Evolutionary conservation across 2,329 filamentous ascomycete species (phyloP).

Genomic region (Beauveria medogensis): DNA sequence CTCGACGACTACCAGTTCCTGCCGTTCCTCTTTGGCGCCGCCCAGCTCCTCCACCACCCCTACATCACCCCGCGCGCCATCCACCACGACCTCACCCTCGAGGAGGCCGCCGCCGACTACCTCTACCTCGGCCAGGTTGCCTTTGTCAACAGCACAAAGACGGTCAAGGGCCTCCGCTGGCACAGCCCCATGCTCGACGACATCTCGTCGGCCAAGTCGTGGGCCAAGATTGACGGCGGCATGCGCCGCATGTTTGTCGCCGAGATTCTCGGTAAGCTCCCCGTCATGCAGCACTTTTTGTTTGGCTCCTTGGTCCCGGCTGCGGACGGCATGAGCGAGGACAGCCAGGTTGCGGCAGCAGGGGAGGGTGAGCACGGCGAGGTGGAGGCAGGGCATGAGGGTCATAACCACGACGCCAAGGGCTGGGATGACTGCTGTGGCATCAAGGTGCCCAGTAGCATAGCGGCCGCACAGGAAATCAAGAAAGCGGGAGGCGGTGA

Average conservation of each 20-base stretch:
- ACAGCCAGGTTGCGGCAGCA: constrained; percentile 39
- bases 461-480: constrained; percentile 84
- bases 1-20: constrained; percentile 96
- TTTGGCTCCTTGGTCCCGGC: constrained; percentile 83
- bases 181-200: constrained; percentile 98
- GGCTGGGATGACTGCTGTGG: constrained; percentile 96
- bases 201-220: constrained; percentile 82
- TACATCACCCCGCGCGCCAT: constrained; percentile 74
- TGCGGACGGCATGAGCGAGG: constrained; percentile 68
- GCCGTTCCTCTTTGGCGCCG: constrained; percentile 89
- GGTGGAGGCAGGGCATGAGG: constrained; percentile 51
- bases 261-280: constrained; percentile 86
- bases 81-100: constrained; percentile 78
- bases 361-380: constrained; percentile 41
- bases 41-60: constrained; percentile 77
- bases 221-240: constrained; percentile 86
- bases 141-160: constrained; percentile 96
- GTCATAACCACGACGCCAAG: constrained; percentile 54
- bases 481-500: constrained; percentile 60
- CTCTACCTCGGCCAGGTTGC: constrained; percentile 87
- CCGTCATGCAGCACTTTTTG: constrained; percentile 97
- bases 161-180: constrained; percentile 88
- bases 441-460: constrained; percentile 90
- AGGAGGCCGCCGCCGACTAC: constrained; percentile 77
- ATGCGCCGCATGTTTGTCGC: constrained; percentile 97